A percentile compares a stretch with the other conserved stretches of the same genome.
These are phyloP conservation scores for Paratinospora sagittata DNA, from an alignment of 164 flowering plant species.

Conservation along the genomic window DNA sequence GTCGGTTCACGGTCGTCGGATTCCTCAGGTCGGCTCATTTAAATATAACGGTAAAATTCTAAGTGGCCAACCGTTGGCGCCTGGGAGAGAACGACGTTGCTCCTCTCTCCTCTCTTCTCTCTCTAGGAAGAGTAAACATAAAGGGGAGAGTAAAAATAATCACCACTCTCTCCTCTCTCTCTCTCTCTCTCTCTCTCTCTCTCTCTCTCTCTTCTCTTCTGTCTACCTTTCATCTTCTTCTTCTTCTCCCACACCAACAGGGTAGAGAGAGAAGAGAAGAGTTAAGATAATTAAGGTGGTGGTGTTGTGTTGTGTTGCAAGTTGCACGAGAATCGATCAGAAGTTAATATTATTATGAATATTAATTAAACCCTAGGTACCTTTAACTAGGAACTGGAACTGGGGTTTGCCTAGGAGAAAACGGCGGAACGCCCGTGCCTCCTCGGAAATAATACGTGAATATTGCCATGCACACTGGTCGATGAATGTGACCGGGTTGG, in stretches of 20 bases:
- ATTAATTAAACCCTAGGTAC: neutral
- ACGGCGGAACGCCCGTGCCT: conserved; percentile 78
- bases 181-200: too few relatives aligned
- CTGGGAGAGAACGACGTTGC: conserved; percentile 38
- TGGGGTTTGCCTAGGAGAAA: conserved; percentile 58
- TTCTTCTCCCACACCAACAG: too few relatives aligned
- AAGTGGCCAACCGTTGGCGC: conserved; percentile 39
- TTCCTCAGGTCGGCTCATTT: conserved; percentile 1
- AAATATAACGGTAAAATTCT: conserved; percentile 7
- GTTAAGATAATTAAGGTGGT: too few relatives aligned
- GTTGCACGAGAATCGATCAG: neutral
- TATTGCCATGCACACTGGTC: conserved; percentile 27
- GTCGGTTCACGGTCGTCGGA: conserved; percentile 19
- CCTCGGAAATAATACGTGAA: conserved; percentile 40
- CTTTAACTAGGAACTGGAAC: conserved; percentile 1
- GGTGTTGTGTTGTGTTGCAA: too few relatives aligned
- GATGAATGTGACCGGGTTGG: conserved; percentile 7
- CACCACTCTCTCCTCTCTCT: too few relatives aligned
- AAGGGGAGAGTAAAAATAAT: too few relatives aligned
- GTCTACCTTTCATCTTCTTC: too few relatives aligned
- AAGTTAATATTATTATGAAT: conserved; percentile 17
- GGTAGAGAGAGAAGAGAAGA: too few relatives aligned
- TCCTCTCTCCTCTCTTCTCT: neutral
- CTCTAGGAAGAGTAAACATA: too few relatives aligned
- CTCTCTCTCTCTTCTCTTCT: too few relatives aligned